These are phyloP conservation scores for Pogostemon cablin DNA, from an alignment of 257 asterid species.

Conservation along the genomic window DNA sequence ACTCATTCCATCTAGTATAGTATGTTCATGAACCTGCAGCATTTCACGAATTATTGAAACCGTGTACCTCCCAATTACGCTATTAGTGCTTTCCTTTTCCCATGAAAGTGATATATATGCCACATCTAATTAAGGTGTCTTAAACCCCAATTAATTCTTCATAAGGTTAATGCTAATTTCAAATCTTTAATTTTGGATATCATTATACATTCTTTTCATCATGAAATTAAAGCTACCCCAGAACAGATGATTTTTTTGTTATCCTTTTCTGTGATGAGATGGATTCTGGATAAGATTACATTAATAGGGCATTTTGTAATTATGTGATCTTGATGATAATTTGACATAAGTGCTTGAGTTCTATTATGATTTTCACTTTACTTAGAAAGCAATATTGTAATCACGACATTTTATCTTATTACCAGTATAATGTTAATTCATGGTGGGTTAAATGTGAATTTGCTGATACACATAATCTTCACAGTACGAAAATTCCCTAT, in stretches of 20 bases:
- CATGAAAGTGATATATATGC: neutral
- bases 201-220: no score
- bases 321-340: slow-evolving; percentile 19
- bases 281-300: slow-evolving; percentile 36
- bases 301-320: neutral
- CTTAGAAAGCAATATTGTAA: neutral
- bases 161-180: no score
- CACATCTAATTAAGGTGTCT: slow-evolving; percentile 1
- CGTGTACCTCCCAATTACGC: slow-evolving; percentile 12
- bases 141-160: no score
- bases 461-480: no score
- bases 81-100: slow-evolving; percentile 17
- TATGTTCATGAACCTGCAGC: slow-evolving; percentile 37
- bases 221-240: slow-evolving; percentile 11
- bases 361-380: neutral
- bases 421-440: no score
- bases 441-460: no score
- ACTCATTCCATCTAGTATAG: neutral
- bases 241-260: neutral
- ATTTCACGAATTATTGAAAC: neutral
- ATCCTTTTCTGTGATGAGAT: slow-evolving; percentile 7
- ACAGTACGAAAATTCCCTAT: no score
- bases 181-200: no score
- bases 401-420: no score
- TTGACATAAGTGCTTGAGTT: slow-evolving; percentile 5